Conservation (phyloP, 2,329 filamentous ascomycete species). For the Colletotrichum gloeosporioides region DNA sequence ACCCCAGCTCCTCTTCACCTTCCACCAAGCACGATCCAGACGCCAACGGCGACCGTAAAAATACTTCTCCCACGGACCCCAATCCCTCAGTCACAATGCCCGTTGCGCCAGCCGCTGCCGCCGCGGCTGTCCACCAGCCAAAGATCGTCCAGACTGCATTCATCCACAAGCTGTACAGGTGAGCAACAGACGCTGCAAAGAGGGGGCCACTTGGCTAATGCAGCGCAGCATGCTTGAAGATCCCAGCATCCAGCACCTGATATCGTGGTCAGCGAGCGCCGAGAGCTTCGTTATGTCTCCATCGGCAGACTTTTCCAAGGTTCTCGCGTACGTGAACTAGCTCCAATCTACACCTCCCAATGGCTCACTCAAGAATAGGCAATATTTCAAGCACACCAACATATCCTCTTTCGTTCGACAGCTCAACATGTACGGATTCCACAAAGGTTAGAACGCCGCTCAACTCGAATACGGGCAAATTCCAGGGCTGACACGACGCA, state of each 20-base stretch:
- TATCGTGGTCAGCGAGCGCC: constrained; percentile 91
- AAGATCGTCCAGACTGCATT: constrained; percentile 99
- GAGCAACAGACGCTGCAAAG: constrained; percentile 36
- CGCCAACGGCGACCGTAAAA: constrained; percentile 38
- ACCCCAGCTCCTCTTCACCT: constrained; percentile 31
- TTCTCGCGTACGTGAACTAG: constrained; percentile 78
- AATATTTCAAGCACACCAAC: constrained; percentile 99
- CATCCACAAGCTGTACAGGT: constrained; percentile 99
- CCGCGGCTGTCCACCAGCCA: constrained; percentile 84
- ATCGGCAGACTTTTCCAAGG: constrained; percentile 96
- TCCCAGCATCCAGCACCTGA: constrained; percentile 88
- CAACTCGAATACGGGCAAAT: background rate
- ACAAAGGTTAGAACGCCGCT: constrained; percentile 74
- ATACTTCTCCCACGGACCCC: constrained; percentile 43
- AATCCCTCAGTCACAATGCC: constrained; percentile 50
- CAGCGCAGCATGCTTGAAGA: constrained; percentile 90
- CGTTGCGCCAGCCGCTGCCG: constrained; percentile 60
- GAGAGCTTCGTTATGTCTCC: constrained; percentile 99
- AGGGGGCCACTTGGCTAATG: background rate
- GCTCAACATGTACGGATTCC: constrained; percentile 99
- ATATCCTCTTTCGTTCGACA: constrained; percentile 98
- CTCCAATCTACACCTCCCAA: background rate
- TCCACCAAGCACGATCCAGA: constrained; percentile 24
- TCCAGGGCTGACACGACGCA: constrained; percentile 41
- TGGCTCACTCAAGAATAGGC: constrained; percentile 55